Evolutionary conservation across 495 filamentous ascomycete species (phyloP).

Genomic region (Schizothecium vesticola): DNA sequence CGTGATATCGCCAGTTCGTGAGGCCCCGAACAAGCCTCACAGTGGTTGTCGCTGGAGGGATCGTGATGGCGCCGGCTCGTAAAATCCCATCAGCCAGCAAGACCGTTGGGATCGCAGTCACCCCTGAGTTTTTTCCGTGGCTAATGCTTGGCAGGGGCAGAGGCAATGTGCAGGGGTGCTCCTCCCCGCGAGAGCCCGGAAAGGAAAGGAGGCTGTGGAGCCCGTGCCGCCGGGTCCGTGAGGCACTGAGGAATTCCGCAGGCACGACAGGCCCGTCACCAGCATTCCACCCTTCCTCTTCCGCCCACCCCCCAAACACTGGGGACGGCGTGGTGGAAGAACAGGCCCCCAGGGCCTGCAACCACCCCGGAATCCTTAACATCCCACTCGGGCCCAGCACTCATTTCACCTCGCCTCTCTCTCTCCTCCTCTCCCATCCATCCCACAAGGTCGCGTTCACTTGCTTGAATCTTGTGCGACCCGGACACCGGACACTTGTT

Average conservation of each 20-base stretch:
- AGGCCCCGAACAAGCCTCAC: neutral
- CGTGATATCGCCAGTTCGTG: neutral
- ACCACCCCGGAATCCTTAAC: constrained; percentile 8
- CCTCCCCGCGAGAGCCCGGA: neutral
- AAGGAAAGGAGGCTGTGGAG: constrained; percentile 8
- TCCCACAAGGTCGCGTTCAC: constrained; percentile 6
- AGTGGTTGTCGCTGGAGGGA: neutral
- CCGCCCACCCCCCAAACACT: constrained; percentile 5
- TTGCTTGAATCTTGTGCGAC: constrained; percentile 2
- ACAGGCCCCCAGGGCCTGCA: neutral
- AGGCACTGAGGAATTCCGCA: neutral
- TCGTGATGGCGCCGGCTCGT: neutral
- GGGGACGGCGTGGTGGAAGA: neutral
- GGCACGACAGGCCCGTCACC: neutral
- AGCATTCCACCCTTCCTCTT: constrained; percentile 2
- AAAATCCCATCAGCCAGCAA: neutral
- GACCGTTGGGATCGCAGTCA: neutral
- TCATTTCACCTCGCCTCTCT: neutral
- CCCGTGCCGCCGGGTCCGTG: neutral
- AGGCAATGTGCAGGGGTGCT: constrained; percentile 9
- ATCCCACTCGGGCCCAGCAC: constrained; percentile 2
- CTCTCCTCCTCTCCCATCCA: neutral
- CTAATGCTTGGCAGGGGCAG: constrained; percentile 10
- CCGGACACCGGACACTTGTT: constrained; percentile 2
- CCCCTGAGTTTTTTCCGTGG: constrained; percentile 2